Evolutionary conservation across 1,284 basidiomycete species (phyloP), one percentile per base, ranked within the genome.

Genomic region (Moniliophthora roreri): DNA sequence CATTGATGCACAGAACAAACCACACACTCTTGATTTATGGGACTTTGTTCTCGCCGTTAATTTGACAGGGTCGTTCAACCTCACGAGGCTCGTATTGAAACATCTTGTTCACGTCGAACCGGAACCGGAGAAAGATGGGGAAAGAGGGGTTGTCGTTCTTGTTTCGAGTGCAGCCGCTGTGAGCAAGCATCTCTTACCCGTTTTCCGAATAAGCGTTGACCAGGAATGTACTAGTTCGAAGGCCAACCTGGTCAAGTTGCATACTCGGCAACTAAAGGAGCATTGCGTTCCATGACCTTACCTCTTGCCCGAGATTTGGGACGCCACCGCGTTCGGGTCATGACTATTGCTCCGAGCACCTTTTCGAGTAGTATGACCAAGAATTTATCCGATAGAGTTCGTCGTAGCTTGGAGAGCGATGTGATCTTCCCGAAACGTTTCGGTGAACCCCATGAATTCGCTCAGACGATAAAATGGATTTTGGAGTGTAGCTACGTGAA

Each of bases 91-190:
- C 18, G 78, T 70, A 21, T 68, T 80, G 54, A 70, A 77, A 56
- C 71, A 82, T 57, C 68, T 83, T 24, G 66, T 77, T 15, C 66
- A 71, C 16, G 75, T 76, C 35, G 62, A 69, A 1, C 75, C 78
- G 2, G 79, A 81, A 60, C 66, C 70, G 23, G 70, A 72, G 1
- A 46, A 58, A 0, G 81, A 82, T 57, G 78, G 73, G 1, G 81
- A 83, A 61, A 67, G 81, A 23, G 81, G 81, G 4, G 74, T 82
- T 8, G 65, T 83, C 2, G 64, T 83, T 15, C 73, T 82, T 56
- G 78, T 81, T 18, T 69, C 80, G 8, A 82, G 80, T 60, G 72
- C 78, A 34, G 79, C 79, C 51, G 80, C 81, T 32, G 81, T 83
- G 57, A 63, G 79, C 71, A 15, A 13, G 48, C 32, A 50, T 10